Evolutionary conservation across 805 yeast genomes (phyloP), one percentile per base, ranked within the genome.

Genomic region (Candida yuanshanica): DNA sequence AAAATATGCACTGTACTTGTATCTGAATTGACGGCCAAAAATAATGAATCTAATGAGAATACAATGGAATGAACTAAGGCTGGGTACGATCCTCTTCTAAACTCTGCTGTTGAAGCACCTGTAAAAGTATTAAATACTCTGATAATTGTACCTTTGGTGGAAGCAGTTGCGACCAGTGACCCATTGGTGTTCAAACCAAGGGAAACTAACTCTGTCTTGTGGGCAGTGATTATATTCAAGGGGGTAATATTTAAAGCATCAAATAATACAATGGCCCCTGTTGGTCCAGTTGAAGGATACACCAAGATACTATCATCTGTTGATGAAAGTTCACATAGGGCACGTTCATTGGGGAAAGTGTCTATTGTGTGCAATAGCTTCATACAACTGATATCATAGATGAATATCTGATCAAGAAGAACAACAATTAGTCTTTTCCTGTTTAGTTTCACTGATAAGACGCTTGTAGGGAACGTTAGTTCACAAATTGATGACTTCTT

Each of bases 311-410:
- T 72, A 36, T 64, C 68, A 38, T 75, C 80, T 18, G 61, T 59
- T 2, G 77, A 53, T 16, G 60, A 52, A n/a, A 59, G 41, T 18
- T 55, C 59, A 40, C 57, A 48, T 27, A 55, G 41, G 10, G 65
- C 69, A 14, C 42, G 44, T 0, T 64, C 64, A 46, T 73, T 81
- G 1, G 77, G 65, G 14, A 66, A 55, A 1, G 79, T 74, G 36
- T 83, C 88, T 26, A 83, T 73, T 1, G 83, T 81, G 53, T 80
- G 84, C 33, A 91, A 59, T 20, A 90, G 73, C 54, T 85, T 80
- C 81, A 91, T 89, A 59, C 95, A 86, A 43, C 93, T 79, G 46
- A 91, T 82, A 60, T 91, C 97, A 65, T 91, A 93, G 36, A 91
- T 77, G 58, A 80, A 85, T 9, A 93, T 77, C 61, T 90, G 95